Base-by-base conservation (phyloP, 106 monocot species). In the Narthecium ossifragum region DNA sequence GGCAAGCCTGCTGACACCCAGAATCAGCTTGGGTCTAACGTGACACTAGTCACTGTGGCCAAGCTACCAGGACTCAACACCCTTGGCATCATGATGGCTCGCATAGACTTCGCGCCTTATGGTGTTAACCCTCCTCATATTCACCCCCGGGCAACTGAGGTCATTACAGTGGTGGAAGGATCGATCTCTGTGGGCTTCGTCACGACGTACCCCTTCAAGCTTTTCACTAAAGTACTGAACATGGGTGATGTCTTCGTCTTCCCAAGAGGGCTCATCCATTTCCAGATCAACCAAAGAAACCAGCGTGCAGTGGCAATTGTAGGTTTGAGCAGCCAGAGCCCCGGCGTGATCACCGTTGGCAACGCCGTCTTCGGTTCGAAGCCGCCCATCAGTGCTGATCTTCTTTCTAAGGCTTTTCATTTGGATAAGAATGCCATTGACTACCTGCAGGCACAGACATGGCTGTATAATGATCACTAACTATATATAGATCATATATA, bases 1-100 rank as follows among this genome's bases (percentile, higher is more conserved):
- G 36, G 51, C 55, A 47, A 34, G n/a, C 62, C 68, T 1, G 46
- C 68, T 22, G 57, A 63, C 61, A 80, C 70, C 0, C 33, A 28
- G 11, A 80, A 75, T 60, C 31, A 25, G 23, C 12, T 55, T 4
- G 80, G 80, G 18, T 75, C 65, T 0, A 68, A 40, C 2, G 80
- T 75, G 11, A 80, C 80, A 7, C 60, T 33, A 4, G 61, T 61
- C 1, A 55, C 31, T 24, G 80, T 33, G 3, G 12, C 0, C 10
- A 31, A 51, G 23, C 26, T 79, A 11, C 39, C 74, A 6, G 79
- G 79, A 12, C 47, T 79, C 17, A 79, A 79, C 70, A 80, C 80
- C 8, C 80, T 80, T 31, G 80, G 80, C 51, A 55, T 80, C 24
- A 65, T 75, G 9, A 13, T 75, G 0, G 80, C 70, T 2, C 69